phyloP scores from a whole-genome alignment of 495 filamentous ascomycete genomes.

The Podospora pseudopauciseta region DNA sequence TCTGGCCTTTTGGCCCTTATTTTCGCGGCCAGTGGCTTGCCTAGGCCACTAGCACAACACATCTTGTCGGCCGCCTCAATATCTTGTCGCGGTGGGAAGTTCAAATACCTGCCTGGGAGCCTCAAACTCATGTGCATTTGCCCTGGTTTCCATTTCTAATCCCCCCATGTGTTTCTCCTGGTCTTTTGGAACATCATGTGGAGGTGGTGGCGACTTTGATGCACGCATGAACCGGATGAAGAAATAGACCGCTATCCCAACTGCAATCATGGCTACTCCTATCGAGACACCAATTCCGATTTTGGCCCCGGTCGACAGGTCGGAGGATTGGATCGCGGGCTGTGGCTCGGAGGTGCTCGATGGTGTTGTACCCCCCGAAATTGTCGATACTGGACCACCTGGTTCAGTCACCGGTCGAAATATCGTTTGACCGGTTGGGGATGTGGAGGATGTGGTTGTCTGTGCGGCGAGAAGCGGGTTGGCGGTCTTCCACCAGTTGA shows the following conservation, averaged over 20 bases:
- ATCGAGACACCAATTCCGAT: neutral
- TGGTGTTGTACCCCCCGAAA: neutral
- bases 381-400: neutral
- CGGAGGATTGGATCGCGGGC: neutral
- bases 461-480: neutral
- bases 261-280: neutral
- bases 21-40: too few relatives aligned
- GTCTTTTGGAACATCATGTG: neutral
- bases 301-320: neutral
- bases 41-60: too few relatives aligned
- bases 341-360: neutral
- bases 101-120: neutral
- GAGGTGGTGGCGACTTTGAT: neutral
- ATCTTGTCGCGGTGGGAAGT: neutral
- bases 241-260: neutral
- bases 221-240: neutral
- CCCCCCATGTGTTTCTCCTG: neutral
- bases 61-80: neutral
- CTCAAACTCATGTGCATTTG: neutral
- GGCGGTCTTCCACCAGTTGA: neutral
- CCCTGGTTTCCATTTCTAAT: neutral
- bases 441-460: neutral
- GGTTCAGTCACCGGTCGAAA: neutral
- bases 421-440: neutral
- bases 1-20: too few relatives aligned